Evolutionary conservation across 2,329 filamentous ascomycete species (phyloP).

Genomic region (Diplodia seriata): DNA sequence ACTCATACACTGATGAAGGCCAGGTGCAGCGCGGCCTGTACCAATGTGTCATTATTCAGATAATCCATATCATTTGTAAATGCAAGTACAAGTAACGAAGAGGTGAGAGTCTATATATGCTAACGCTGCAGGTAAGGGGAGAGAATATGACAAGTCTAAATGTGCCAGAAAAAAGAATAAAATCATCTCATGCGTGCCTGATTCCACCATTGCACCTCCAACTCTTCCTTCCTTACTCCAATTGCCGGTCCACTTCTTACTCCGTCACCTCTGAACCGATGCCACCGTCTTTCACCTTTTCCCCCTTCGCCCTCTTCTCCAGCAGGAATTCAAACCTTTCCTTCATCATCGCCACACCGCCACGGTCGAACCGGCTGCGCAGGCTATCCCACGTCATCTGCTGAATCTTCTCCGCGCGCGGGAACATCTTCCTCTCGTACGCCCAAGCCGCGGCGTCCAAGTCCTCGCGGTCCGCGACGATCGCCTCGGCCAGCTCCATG

Average conservation of each 20-base stretch:
- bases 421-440: conserved; percentile 29
- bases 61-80: neutral
- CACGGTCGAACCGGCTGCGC: conserved; percentile 21
- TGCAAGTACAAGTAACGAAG: neutral
- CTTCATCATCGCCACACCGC: conserved; percentile 47
- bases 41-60: neutral
- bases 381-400: conserved; percentile 42
- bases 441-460: conserved; percentile 43
- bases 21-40: neutral
- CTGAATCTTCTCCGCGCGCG: conserved; percentile 45
- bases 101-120: neutral
- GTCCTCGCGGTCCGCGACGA: conserved; percentile 15
- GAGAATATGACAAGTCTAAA: no score
- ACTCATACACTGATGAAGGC: neutral
- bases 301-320: conserved; percentile 12
- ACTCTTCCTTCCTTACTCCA: neutral
- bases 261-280: conserved; percentile 18
- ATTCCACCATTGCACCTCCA: neutral
- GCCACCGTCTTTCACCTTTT: conserved; percentile 9
- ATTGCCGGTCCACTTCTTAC: neutral
- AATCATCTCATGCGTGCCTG: no score
- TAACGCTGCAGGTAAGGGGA: no score
- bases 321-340: conserved; percentile 31
- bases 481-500: conserved; percentile 51
- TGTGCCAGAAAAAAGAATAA: neutral